Base-by-base conservation (phyloP, 1,284 basidiomycete genomes). In the Ceratobasidium sp. region DNA sequence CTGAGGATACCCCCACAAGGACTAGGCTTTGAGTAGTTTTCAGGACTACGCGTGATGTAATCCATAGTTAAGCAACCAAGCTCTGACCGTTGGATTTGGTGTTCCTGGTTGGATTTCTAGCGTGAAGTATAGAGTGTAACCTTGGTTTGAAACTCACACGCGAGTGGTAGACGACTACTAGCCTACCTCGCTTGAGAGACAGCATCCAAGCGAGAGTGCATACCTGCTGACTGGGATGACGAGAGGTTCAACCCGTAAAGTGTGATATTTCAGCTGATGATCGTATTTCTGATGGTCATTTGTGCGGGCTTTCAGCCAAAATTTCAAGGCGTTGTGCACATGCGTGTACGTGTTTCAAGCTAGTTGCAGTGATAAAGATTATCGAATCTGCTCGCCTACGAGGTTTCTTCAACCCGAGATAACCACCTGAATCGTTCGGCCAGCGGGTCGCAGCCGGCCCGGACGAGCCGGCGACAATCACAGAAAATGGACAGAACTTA, bases 171-270 rank as follows among this genome's bases (percentile, higher is more conserved):
- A 42, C 40, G 56, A n/a, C 32, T 2, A 29, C n/a, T 42, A 58
- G 20, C 13, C 40, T 25, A 45, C 45, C 56, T 58, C 56, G 56
- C 56, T 38, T 58, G 56, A 58, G 6, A n/a, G n/a, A n/a, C n/a
- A n/a, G n/a, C n/a, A n/a, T 50, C 25, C 29, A 50, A 50, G 47
- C 47, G 47, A 50, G 22, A n/a, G n/a, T n/a, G n/a, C n/a, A n/a
- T n/a, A n/a, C n/a, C 13, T 27, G 47, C 42, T 17, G 42, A 45
- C 42, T n/a, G n/a, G n/a, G n/a, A n/a, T n/a, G n/a, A n/a, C n/a
- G n/a, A n/a, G 17, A 15, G 22, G 22, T 15, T 17, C 17, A 45
- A n/a, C 42, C 6, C 22, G 4, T 45, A 45, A 15, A 17, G 17
- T 6, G 6, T 25, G 4, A 50, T 22, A 22, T 50, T 50, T 50